A percentile compares a stretch with the other conserved stretches of the same genome.
These are phyloP conservation scores for Claviceps sp. DNA, from an alignment of 2,329 filamentous ascomycete genomes.

Conservation along the genomic window DNA sequence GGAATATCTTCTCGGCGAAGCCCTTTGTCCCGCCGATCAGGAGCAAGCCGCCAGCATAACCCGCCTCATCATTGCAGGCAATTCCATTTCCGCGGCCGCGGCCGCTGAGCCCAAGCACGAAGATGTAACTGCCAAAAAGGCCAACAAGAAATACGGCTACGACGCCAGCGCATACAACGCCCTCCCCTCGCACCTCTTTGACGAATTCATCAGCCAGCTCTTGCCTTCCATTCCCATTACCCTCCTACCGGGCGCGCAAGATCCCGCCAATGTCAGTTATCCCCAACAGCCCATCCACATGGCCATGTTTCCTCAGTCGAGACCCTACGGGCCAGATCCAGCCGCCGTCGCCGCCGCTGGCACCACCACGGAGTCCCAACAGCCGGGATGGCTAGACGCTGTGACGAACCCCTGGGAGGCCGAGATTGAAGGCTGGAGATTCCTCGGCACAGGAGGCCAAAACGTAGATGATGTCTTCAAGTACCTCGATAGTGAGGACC, in stretches of 20 bases:
- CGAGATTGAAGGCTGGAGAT: slow-evolving; percentile 77
- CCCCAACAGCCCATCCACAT: slow-evolving; percentile 89
- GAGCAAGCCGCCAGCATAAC: slow-evolving; percentile 54
- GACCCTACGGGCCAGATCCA: slow-evolving; percentile 49
- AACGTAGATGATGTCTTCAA: slow-evolving; percentile 89
- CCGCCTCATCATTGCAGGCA: slow-evolving; percentile 80
- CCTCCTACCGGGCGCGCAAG: slow-evolving; percentile 67
- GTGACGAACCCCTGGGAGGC: slow-evolving; percentile 92
- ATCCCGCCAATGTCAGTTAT: slow-evolving; percentile 79
- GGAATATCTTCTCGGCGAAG: slow-evolving; percentile 81
- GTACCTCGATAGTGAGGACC: slow-evolving; percentile 67
- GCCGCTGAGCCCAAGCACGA: slow-evolving; percentile 22
- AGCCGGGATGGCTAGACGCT: slow-evolving; percentile 67
- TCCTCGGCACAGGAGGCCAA: slow-evolving; percentile 81
- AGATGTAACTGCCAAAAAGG: slow-evolving; percentile 31
- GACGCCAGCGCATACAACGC: slow-evolving; percentile 82
- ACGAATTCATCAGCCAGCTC: slow-evolving; percentile 67
- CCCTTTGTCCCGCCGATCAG: slow-evolving; percentile 47
- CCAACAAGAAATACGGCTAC: slow-evolving; percentile 80
- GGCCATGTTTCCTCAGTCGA: slow-evolving; percentile 72
- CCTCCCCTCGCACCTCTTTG: slow-evolving; percentile 68
- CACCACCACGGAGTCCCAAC: slow-evolving; percentile 9
- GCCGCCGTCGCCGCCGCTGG: slow-evolving; percentile 13
- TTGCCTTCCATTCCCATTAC: slow-evolving; percentile 82
- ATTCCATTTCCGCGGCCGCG: slow-evolving; percentile 61